phyloP scores from a whole-genome alignment of 169 alveolate genomes.

The Eimeria maxima region DNA sequence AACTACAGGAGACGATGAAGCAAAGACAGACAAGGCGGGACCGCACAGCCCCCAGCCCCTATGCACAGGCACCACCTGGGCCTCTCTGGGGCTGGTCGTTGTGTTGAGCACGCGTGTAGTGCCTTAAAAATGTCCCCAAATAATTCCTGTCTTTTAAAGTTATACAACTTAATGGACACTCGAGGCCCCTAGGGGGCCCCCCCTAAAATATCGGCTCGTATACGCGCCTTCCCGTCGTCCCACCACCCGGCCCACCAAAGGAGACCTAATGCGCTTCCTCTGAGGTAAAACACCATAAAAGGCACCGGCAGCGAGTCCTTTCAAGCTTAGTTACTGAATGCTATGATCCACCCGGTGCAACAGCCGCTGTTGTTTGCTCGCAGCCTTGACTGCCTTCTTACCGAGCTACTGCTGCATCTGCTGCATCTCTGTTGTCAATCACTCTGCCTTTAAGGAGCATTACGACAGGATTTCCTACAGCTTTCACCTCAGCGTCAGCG shows the following conservation, averaged over 20 bases:
- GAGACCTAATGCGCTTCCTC: no score
- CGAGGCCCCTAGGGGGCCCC: conserved; percentile 57
- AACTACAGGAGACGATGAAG: not conserved
- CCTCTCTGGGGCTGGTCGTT: conserved; percentile 53
- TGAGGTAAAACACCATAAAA: no score
- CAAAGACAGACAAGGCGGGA: not conserved
- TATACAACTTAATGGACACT: not conserved
- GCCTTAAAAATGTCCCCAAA: not conserved
- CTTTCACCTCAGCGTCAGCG: not conserved
- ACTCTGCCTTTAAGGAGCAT: not conserved
- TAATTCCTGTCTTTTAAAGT: not conserved
- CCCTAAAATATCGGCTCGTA: not conserved
- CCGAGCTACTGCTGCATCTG: not conserved
- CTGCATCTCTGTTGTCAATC: not conserved
- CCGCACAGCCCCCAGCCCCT: conserved; percentile 10
- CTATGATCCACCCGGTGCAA: not conserved
- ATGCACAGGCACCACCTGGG: conserved; percentile 41
- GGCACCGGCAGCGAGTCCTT: no score
- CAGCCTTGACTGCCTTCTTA: not conserved
- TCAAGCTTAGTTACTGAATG: not conserved
- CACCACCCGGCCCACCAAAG: not conserved
- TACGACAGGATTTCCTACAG: not conserved
- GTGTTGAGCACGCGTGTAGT: not conserved
- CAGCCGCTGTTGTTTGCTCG: not conserved
- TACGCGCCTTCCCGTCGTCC: not conserved